These are phyloP conservation scores for Eucalyptus tenuipes DNA, from an alignment of 345 rosid species.

Conservation along the genomic window DNA sequence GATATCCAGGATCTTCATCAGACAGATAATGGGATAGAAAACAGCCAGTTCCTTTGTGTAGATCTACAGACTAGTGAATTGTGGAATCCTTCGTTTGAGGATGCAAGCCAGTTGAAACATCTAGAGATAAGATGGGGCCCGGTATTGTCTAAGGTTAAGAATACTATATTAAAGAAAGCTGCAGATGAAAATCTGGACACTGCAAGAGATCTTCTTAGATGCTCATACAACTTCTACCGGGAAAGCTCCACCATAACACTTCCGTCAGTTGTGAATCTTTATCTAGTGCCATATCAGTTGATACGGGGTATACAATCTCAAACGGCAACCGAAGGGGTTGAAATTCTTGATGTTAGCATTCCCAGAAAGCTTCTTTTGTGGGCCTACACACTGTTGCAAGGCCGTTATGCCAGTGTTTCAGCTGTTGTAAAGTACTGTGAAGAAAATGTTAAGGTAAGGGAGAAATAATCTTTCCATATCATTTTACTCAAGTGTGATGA, in stretches of 20 bases:
- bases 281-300: conserved; percentile 36
- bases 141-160: conserved; percentile 53
- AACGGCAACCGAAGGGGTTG: conserved; percentile 55
- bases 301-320: conserved; percentile 27
- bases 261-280: conserved; percentile 59
- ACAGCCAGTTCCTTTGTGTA: conserved; percentile 48
- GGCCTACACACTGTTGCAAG: conserved; percentile 73
- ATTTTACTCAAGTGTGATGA: not conserved
- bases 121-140: conserved; percentile 68
- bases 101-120: conserved; percentile 29
- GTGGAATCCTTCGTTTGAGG: conserved; percentile 68
- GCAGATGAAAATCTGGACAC: conserved; percentile 50
- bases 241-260: conserved; percentile 64
- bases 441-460: conserved; percentile 73
- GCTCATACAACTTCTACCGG: conserved; percentile 70
- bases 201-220: conserved; percentile 62
- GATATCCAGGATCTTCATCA: conserved; percentile 27
- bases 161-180: conserved; percentile 44
- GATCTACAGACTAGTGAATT: conserved; percentile 59
- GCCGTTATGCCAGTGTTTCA: conserved; percentile 65
- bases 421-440: conserved; percentile 76
- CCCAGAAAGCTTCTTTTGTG: conserved; percentile 94
- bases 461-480: not conserved
- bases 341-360: conserved; percentile 70
- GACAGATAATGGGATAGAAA: conserved; percentile 28